phyloP scores from a whole-genome alignment of 75 land plant genomes.

The Azolla pinnata region DNA sequence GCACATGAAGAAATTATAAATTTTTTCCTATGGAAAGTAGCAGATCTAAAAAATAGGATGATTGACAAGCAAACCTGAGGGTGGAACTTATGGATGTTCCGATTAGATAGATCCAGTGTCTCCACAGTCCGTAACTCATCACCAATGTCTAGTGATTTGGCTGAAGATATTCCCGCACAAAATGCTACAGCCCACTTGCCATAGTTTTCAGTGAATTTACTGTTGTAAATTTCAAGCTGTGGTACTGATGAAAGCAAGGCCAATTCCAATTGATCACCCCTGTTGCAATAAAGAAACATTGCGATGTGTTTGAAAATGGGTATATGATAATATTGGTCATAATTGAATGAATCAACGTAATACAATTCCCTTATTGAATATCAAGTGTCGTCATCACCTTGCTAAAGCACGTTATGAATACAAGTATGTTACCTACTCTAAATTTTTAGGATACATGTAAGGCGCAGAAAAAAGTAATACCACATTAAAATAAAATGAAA shows the following conservation, averaged over 20 bases:
- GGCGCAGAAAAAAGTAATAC: too few relatives aligned
- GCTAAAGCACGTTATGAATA: too few relatives aligned
- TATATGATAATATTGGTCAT: too few relatives aligned
- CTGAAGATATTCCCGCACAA: conserved; percentile 61
- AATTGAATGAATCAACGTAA: too few relatives aligned
- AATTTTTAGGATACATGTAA: too few relatives aligned
- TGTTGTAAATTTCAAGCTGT: conserved; percentile 71
- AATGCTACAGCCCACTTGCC: conserved; percentile 78
- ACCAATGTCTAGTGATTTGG: conserved; percentile 25
- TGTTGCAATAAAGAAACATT: conserved; percentile 8
- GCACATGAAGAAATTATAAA: too few relatives aligned
- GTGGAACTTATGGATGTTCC: conserved; percentile 46
- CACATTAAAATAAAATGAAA: too few relatives aligned
- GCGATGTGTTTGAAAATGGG: too few relatives aligned
- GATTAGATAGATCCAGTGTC: conserved; percentile 67
- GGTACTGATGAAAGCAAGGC: conserved; percentile 36
- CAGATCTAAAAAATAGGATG: neutral
- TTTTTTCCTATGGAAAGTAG: too few relatives aligned
- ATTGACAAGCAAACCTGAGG: conserved; percentile 36
- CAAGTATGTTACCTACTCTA: too few relatives aligned
- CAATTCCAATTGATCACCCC: conserved; percentile 15
- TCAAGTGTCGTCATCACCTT: too few relatives aligned
- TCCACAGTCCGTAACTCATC: conserved; percentile 36
- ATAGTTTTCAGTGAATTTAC: conserved; percentile 46
- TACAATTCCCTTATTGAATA: too few relatives aligned